A percentile compares a stretch with the other conserved stretches of the same genome.
These are phyloP conservation scores for Paxillus involutus DNA, from an alignment of 768 basidiomycete genomes.

Conservation along the genomic window DNA sequence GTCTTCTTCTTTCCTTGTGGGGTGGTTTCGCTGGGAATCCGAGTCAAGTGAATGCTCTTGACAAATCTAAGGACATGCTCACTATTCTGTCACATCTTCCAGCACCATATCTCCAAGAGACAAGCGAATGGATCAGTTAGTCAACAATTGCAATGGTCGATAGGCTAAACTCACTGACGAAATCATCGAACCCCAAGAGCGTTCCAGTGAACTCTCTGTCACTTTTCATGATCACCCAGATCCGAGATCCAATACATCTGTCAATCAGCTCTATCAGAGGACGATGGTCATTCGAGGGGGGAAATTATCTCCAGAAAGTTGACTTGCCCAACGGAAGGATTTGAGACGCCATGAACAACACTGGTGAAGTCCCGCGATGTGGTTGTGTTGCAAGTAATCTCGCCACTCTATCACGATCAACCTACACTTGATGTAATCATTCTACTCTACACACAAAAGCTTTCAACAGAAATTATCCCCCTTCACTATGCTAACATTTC, in stretches of 20 bases:
- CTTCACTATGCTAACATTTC: constrained; percentile 20
- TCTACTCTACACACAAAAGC: constrained; percentile 3
- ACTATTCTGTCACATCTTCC: constrained; percentile 98
- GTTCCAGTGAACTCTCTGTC: constrained; percentile 97
- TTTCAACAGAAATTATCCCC: constrained; percentile 13
- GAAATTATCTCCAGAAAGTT: neutral
- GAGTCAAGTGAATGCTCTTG: neutral
- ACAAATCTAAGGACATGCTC: constrained; percentile 29
- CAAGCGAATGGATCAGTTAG: neutral
- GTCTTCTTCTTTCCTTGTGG: constrained; percentile 79
- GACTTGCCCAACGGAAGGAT: constrained; percentile 84
- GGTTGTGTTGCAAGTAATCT: neutral
- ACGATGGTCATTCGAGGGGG: neutral
- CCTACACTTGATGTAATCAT: constrained; percentile 5
- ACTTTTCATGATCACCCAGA: constrained; percentile 98
- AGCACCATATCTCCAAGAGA: constrained; percentile 76
- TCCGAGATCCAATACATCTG: constrained; percentile 92
- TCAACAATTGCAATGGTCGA: neutral
- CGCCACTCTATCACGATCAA: too few species aligned
- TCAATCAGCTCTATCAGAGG: constrained; percentile 81
- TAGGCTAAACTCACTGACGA: constrained; percentile 81
- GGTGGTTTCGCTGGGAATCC: constrained; percentile 73
- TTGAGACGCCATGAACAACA: constrained; percentile 77
- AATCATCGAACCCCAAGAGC: constrained; percentile 95
- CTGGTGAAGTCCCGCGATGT: neutral